A percentile compares a stretch with the other conserved stretches of the same genome.
Evolutionary conservation across 768 basidiomycete genomes (phyloP).

Genomic region (Holtermannia corniformis): DNA sequence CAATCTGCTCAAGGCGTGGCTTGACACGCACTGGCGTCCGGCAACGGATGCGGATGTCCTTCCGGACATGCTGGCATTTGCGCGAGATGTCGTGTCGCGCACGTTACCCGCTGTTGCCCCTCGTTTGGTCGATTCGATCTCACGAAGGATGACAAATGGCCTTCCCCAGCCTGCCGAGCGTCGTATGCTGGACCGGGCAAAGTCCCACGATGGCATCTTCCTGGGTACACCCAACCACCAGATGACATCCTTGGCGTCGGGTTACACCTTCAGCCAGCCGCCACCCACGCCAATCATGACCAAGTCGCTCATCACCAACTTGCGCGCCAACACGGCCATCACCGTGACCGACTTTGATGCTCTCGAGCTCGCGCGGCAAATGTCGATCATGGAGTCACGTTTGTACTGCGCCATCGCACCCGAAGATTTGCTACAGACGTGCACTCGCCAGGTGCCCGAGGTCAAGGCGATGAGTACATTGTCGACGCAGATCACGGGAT

Average conservation of each 20-base stretch:
- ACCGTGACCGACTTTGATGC: slow-evolving; percentile 83
- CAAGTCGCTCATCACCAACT: slow-evolving; percentile 58
- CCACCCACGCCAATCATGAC: slow-evolving; percentile 81
- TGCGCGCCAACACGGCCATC: slow-evolving; percentile 50
- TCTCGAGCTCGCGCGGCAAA: slow-evolving; percentile 81
- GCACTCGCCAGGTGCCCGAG: slow-evolving; percentile 56
- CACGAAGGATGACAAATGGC: slow-evolving; percentile 14
- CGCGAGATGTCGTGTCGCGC: slow-evolving; percentile 24
- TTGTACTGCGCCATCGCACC: slow-evolving; percentile 77
- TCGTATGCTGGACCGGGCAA: slow-evolving; percentile 1
- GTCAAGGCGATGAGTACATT: slow-evolving; percentile 75
- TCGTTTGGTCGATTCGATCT: slow-evolving; percentile 38
- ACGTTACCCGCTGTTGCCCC: slow-evolving; percentile 40
- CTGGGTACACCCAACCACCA: slow-evolving; percentile 42
- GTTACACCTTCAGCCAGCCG: slow-evolving; percentile 47
- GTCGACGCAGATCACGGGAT: slow-evolving; percentile 83
- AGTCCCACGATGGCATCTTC: neutral
- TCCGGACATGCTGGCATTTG: slow-evolving; percentile 36
- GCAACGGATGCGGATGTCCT: slow-evolving; percentile 59
- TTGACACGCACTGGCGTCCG: slow-evolving; percentile 82
- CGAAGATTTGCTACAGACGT: slow-evolving; percentile 78
- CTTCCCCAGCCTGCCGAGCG: neutral
- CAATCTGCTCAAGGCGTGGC: slow-evolving; percentile 89
- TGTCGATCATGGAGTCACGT: slow-evolving; percentile 86
- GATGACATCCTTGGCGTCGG: slow-evolving; percentile 48